Conservation (phyloP, 257 asterid genomes). For the Solanum lycopersicoides region DNA sequence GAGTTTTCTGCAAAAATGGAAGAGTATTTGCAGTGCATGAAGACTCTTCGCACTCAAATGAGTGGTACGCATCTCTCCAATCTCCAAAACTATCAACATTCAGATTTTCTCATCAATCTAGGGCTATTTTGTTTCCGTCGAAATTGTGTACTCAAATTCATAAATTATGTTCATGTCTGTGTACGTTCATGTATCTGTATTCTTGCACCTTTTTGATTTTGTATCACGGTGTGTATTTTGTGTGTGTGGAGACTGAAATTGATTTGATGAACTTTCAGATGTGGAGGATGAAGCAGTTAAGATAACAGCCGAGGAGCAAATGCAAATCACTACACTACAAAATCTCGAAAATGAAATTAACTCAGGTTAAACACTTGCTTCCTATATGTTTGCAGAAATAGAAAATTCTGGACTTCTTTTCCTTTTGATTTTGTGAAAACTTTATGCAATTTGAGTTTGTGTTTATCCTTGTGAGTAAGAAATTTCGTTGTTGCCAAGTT, state of each 20-base stretch:
- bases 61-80: slow-evolving; percentile 36
- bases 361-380: slow-evolving; percentile 26
- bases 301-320: slow-evolving; percentile 69
- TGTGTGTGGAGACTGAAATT: not conserved
- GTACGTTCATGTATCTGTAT: not conserved
- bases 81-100: not conserved
- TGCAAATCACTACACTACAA: slow-evolving; percentile 47
- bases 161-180: not conserved
- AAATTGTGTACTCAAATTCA: not conserved
- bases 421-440: not conserved
- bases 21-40: slow-evolving; percentile 72
- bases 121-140: not conserved
- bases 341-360: slow-evolving; percentile 60
- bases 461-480: not conserved
- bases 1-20: slow-evolving; percentile 38
- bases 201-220: not conserved
- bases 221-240: not conserved
- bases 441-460: not conserved
- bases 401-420: not conserved
- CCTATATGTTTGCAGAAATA: not conserved
- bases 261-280: slow-evolving; percentile 34
- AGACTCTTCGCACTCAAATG: slow-evolving; percentile 77
- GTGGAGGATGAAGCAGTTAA: slow-evolving; percentile 90
- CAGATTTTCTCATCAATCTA: not conserved
- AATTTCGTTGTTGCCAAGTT: not conserved